These are phyloP conservation scores for Fusarium napiforme DNA, from an alignment of 2,329 filamentous ascomycete species.

Conservation along the genomic window DNA sequence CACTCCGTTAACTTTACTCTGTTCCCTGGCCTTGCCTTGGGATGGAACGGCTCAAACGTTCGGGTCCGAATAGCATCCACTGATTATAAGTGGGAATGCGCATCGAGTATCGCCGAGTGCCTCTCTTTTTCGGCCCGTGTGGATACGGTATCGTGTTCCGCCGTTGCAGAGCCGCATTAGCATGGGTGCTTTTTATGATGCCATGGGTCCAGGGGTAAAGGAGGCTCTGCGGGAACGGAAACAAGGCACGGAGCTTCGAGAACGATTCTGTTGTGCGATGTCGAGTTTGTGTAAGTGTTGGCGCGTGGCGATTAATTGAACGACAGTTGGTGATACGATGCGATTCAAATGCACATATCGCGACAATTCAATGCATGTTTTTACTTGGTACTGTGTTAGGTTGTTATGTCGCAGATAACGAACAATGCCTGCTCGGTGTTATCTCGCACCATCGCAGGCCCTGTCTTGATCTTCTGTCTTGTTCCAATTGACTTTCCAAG, in stretches of 20 bases:
- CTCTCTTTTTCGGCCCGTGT: conserved; percentile 29
- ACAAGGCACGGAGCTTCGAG: not conserved
- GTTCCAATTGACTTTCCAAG: conserved; percentile 26
- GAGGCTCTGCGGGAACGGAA: conserved; percentile 24
- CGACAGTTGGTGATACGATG: not conserved
- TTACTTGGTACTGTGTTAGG: not conserved
- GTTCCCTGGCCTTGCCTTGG: not conserved
- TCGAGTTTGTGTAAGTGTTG: not conserved
- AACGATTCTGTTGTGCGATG: not conserved
- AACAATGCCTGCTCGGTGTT: conserved; percentile 14
- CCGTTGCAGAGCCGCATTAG: conserved; percentile 34
- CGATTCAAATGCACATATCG: not conserved
- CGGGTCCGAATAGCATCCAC: conserved; percentile 28
- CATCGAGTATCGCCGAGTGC: conserved; percentile 29
- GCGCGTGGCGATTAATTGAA: not conserved
- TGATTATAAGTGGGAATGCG: conserved; percentile 5
- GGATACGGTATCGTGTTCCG: conserved; percentile 15
- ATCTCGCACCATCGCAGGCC: conserved; percentile 18
- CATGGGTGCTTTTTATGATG: conserved; percentile 2
- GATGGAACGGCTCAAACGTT: conserved; percentile 14
- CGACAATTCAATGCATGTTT: not conserved
- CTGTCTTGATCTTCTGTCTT: conserved; percentile 1
- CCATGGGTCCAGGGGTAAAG: conserved; percentile 21
- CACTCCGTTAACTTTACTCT: conserved; percentile 12
- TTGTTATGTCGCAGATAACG: not conserved